Evolutionary conservation across 106 monocot species (phyloP), one percentile per base, ranked within the genome.

Genomic region (Posidonia australis): DNA sequence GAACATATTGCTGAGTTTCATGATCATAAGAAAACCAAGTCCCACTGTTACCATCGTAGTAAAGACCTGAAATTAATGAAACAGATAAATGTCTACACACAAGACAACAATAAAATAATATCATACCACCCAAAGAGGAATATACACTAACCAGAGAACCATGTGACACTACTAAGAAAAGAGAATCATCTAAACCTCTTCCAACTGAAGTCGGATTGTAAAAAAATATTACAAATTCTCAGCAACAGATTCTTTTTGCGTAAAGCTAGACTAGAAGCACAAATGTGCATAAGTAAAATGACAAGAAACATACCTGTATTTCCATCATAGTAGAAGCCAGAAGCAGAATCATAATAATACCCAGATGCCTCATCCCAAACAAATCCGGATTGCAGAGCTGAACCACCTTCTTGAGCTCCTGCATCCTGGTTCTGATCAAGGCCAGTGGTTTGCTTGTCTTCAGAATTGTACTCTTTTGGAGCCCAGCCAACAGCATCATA

Each of bases 321-420:
- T 66, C 84, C 91, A 81, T 98, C 98, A 73, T 98, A 98, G 65
- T 98, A 98, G 61, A 98, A 98, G n/a, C 98, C 98, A 66, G 98
- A 98, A 63, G 98, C 65, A 48, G 98, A 87, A 81, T 98, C 98
- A 71, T 91, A 91, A 72, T 98, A 98, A 77, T 98, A 98, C 25
- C 98, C 98, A 68, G 98, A 91, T 55, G 82, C 87, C 77, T 98
- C 98, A 76, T 98, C 98, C 90, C 91, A 98, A 28, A 98, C 84
- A 88, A 98, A 98, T n/a, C 98, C 98, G 71, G 91, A 79, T 47
- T 98, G 87, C 18, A 82, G 76, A 73, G 75, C 79, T 36, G 79
- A 67, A 58, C 51, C 67, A 58, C 59, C 68, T 57, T 76, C 74
- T 22, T 81, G 81, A 46, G 65, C 54, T 67, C 63, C 80, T 2